Percentiles rank a stretch among this genome's conserved stretches.
Conservation (phyloP, 192 early-diverging fungal species). For the Gryganskiella cystojenkinii region DNA sequence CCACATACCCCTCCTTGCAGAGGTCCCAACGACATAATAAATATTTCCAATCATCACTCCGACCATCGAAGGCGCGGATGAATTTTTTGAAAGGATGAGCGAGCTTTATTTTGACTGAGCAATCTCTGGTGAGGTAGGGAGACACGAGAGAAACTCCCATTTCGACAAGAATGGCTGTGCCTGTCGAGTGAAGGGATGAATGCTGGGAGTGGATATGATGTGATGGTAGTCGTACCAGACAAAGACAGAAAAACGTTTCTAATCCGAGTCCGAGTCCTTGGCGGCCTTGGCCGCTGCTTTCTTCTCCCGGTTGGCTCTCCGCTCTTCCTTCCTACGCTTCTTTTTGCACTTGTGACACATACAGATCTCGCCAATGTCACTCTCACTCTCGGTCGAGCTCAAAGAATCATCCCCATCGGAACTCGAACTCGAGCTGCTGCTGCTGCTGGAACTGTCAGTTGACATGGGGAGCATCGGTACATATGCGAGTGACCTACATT, state of each 20-base stretch:
- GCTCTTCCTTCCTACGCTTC: conserved; percentile 54
- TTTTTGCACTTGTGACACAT: conserved; percentile 70
- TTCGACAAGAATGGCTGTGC: too few species aligned
- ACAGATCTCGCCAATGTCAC: conserved; percentile 64
- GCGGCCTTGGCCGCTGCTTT: too few species aligned
- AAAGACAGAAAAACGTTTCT: background rate
- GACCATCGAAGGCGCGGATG: too few species aligned
- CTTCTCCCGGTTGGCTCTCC: conserved; percentile 17
- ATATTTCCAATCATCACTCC: too few species aligned
- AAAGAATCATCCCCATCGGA: conserved; percentile 46
- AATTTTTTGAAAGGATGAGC: too few species aligned
- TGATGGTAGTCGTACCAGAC: background rate
- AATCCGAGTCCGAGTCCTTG: too few species aligned
- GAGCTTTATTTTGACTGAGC: too few species aligned
- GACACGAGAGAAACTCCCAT: too few species aligned
- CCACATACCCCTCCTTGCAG: too few species aligned
- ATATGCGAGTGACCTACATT: conserved; percentile 53
- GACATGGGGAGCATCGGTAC: conserved; percentile 57
- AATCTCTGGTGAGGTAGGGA: too few species aligned
- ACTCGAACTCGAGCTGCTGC: conserved; percentile 43
- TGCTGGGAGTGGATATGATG: too few species aligned
- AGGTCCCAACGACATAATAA: too few species aligned
- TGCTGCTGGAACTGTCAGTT: conserved; percentile 57
- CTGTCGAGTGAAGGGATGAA: background rate
- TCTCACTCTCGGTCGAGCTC: conserved; percentile 59